Conservation (phyloP, 2,329 filamentous ascomycete genomes). For the Penicillium sp. region DNA sequence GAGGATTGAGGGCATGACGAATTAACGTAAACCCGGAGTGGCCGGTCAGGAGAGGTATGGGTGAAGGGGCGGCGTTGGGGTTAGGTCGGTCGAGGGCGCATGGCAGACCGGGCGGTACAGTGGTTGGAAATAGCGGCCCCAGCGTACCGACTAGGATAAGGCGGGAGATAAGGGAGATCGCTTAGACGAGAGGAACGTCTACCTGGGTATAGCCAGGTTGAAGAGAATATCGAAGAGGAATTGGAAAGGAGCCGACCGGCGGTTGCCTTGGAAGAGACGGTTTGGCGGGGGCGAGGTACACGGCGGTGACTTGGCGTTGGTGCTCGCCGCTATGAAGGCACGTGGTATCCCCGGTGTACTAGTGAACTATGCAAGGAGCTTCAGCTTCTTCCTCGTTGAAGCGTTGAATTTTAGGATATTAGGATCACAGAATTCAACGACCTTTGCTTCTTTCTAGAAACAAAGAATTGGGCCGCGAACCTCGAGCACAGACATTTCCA, state of each 20-base stretch:
- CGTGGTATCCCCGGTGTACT: constrained; percentile 21
- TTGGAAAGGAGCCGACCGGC: constrained; percentile 25
- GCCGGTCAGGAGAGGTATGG: constrained; percentile 4
- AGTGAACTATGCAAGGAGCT: constrained; percentile 15
- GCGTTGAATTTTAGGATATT: neutral
- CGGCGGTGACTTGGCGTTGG: constrained; percentile 13
- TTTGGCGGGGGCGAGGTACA: constrained; percentile 19
- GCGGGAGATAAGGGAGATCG: neutral
- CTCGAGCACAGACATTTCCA: neutral
- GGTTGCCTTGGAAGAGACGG: constrained; percentile 23
- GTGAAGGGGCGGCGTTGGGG: constrained; percentile 2
- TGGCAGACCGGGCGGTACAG: constrained; percentile 16
- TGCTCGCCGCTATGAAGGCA: constrained; percentile 14
- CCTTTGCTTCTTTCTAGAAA: neutral
- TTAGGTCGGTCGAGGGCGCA: constrained; percentile 18
- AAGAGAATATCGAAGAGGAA: neutral
- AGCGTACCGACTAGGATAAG: constrained; percentile 10
- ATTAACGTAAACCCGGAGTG: constrained; percentile 8
- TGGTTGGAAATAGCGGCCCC: constrained; percentile 13
- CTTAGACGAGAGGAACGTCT: neutral
- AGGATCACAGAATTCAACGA: neutral
- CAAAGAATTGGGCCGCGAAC: neutral
- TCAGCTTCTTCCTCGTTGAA: neutral
- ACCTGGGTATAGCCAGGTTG: neutral
- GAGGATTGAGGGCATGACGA: constrained; percentile 63